phyloP scores from a whole-genome alignment of 2,329 filamentous ascomycete species.

The Pezicula radicicola region DNA sequence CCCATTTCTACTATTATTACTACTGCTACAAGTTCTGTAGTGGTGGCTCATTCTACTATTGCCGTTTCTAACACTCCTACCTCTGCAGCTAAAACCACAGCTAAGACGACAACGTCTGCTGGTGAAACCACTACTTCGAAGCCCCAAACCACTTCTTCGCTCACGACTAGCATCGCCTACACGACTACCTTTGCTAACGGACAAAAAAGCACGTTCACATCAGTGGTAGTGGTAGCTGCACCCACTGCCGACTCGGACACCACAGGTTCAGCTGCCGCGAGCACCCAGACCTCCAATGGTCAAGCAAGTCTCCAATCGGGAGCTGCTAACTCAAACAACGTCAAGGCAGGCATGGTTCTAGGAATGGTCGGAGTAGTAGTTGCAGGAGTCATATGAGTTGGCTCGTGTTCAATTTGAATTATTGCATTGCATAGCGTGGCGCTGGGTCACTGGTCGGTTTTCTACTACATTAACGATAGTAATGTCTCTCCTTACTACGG shows the following conservation, averaged over 20 bases:
- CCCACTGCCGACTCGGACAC: not conserved
- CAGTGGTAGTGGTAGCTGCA: not conserved
- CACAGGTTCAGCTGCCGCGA: not conserved
- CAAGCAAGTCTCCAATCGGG: not conserved
- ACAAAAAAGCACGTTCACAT: not conserved
- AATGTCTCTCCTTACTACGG: slow-evolving; percentile 2
- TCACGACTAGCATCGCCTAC: not conserved
- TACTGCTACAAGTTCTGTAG: not conserved
- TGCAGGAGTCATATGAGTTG: not conserved
- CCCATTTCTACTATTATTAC: not conserved
- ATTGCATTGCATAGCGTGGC: not conserved
- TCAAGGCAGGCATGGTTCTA: not conserved
- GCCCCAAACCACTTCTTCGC: not conserved
- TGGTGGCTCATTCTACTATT: not conserved
- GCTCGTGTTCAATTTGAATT: not conserved
- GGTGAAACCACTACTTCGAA: not conserved
- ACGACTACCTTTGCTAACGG: not conserved
- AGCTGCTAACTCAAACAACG: not conserved
- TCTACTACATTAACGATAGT: not conserved
- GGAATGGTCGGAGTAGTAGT: not conserved
- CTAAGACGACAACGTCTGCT: not conserved
- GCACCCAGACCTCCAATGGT: not conserved
- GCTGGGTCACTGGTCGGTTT: not conserved
- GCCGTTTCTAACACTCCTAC: not conserved
- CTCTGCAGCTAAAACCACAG: not conserved